Base-by-base conservation (phyloP, 1,284 basidiomycete genomes). In the Grifola frondosa region DNA sequence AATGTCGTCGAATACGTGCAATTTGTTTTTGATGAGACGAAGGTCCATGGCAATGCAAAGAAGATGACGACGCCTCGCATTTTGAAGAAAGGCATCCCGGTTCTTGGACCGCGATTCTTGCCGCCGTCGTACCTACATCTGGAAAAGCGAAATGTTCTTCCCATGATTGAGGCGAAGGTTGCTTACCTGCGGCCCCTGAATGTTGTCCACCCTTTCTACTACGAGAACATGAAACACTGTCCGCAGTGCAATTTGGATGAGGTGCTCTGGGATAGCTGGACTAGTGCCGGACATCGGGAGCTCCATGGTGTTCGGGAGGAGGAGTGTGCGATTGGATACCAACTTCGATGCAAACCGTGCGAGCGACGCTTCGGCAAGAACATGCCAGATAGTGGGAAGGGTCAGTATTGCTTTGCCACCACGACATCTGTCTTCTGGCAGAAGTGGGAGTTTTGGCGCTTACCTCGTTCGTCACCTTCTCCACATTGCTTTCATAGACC, bases 131-230 rank as follows among this genome's bases (percentile, higher is more conserved):
- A 28, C 12, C 5, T 28, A 19, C 36, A 37, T 20, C 3, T 3
- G 13, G 6, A 16, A 3, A 4, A n/a, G n/a, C 45, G 42, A 3
- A 15, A 33, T 7, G 16, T 11, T 6, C 21, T 32, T 4, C 19
- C 37, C 7, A 22, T 39, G n/a, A 21, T 48, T n/a, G 23, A 42
- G 3, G 39, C 45, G 6, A 17, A 45, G 20, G 21, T 20, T 3
- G 37, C 46, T 1, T 56, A 56, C 41, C 46, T 56, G 1, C 40
- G 45, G 30, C 46, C 49, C 3, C 30, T 56, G 6, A 46, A 46
- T 26, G 44, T 56, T 11, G 25, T 56, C 28, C 52, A 56, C 30
- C 54, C 54, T 1, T 44, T 48, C 37, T 57, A 46, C 34, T 54
- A 53, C 39, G 40, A 47, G 6, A 30, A 35, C n/a, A 32, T 52